A percentile compares a stretch with the other conserved stretches of the same genome.
phyloP scores from a whole-genome alignment of 768 basidiomycete species.

The Tricholoma terreum region DNA sequence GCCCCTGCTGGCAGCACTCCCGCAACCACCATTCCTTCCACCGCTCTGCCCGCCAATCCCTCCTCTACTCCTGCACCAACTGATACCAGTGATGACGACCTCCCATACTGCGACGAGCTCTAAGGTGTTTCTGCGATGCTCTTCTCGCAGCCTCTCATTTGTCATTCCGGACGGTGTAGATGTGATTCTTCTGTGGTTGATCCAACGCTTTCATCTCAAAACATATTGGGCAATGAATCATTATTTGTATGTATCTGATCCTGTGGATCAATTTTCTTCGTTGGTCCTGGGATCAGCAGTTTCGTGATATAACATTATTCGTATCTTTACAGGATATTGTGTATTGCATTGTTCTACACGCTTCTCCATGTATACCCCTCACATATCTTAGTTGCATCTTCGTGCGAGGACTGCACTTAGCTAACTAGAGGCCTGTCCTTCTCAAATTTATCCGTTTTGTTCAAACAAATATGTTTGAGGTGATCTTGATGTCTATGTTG shows the following conservation, averaged over 20 bases:
- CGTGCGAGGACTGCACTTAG: not conserved
- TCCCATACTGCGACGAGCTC: slow-evolving; percentile 54
- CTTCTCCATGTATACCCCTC: not conserved
- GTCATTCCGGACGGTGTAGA: not conserved
- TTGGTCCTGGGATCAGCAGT: slow-evolving; percentile 6
- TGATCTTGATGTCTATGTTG: too few species aligned
- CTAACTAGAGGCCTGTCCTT: not conserved
- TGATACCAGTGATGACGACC: slow-evolving; percentile 34
- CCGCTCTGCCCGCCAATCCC: slow-evolving; percentile 5
- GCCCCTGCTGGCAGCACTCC: slow-evolving; percentile 24
- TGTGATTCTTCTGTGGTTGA: not conserved
- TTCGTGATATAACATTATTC: not conserved
- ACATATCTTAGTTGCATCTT: not conserved
- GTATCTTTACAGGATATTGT: not conserved
- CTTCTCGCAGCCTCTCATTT: not conserved
- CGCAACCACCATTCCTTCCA: slow-evolving; percentile 25
- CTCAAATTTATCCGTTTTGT: not conserved
- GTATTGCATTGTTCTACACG: not conserved
- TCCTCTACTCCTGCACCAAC: not conserved
- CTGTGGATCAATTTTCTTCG: slow-evolving; percentile 2
- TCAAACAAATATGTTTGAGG: too few species aligned
- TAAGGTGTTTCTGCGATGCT: slow-evolving; percentile 13
- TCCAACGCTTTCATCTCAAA: not conserved
- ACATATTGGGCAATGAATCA: too few species aligned
- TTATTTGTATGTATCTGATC: not conserved